Base-by-base conservation (phyloP, 345 rosid species). In the Microcos paniculata region DNA sequence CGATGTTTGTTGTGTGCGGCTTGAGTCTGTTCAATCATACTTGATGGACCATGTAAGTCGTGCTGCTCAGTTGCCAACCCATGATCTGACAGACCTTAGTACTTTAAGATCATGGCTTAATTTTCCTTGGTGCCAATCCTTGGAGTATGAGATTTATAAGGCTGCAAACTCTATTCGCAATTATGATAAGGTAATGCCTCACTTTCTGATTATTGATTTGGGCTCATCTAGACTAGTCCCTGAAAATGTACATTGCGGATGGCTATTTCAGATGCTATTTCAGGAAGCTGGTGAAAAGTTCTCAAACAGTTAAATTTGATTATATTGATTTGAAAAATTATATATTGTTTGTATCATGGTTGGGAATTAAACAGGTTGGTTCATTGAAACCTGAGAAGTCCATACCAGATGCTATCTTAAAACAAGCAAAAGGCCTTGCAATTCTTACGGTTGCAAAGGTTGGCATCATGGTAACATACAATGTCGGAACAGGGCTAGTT, bases 61-160 rank as follows among this genome's bases (percentile, higher is more conserved):
- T 56, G 97, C 99, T 81, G 88, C 95, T 72, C 99, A 92, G 84
- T 78, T 88, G 74, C 97, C 99, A 1, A 91, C 93, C n/a, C 88
- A 81, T 80, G 99, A 94, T 79, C 80, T 92, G 83, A 92, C 95
- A 33, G 98, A 94, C 81, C 97, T 92, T 73, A 91, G 98, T 80
- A 92, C 98, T 0, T 82, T 91, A 84, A 91, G 99, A 80, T 91
- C 97, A 58, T 94, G 99, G 99, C 81, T 91, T 67, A 94, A 94
- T 83, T 91, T 94, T 80, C 99, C 99, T 0, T 92, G 97, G 95
- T 93, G 91, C 48, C 93, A 90, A 45, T 88, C 95, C 53, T 88
- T 94, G 99, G 97, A 91, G 73, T 82, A 88, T 80, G 99, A 94
- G 79, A 92, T 94, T 72, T 94, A 94, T 69, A 94, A 94, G 81